Evolutionary conservation across 139 green algal species (phyloP), one percentile per base, ranked within the genome.

Genomic region (Nannochloris sp.): DNA sequence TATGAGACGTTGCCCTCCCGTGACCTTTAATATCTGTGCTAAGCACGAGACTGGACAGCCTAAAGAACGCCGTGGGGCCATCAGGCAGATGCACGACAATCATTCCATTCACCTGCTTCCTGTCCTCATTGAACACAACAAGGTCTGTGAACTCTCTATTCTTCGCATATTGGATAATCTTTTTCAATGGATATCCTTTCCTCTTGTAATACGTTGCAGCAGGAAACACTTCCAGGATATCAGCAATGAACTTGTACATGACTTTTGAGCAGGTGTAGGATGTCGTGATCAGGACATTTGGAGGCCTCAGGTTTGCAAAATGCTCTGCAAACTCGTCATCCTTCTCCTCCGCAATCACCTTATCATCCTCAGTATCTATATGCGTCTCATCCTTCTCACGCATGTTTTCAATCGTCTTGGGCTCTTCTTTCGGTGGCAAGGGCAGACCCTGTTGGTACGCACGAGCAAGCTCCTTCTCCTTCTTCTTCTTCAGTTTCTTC

Each of bases 211-310:
- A 97, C 49, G 84, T 75, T 4, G 87, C 88, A 37, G 53, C 66
- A 2, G 88, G 87, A 8, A 95, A 69, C 27, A 88, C 83, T 64
- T 88, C 84, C 71, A 95, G 71, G 68, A 95, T 75, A 34, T 95
- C 87, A 14, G 82, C 72, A 27, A 95, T 73, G 72, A 96, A 90
- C 3, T 81, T 76, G 66, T 88, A 94, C 88, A 93, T 96, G 40
- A 80, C 40, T 3, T 61, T 65, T 21, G 78, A 85, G 57, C 86
- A 85, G 66, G 88, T 93, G 72, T 87, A 89, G 63, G 72, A 81
- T 12, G 90, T 97, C 21, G 90, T 97, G 56, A 97, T 36, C 5
- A 97, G 76, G 62, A 97, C 85, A 55, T 95, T 91, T 61, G 90
- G 90, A 21, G 75, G 64, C n/a, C 79, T 78, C 23, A 57, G 18